Percentiles rank a stretch among this genome's conserved stretches.
These are phyloP conservation scores for Paspalum notatum DNA, from an alignment of 176 grass and related monocot genomes.

Conservation along the genomic window DNA sequence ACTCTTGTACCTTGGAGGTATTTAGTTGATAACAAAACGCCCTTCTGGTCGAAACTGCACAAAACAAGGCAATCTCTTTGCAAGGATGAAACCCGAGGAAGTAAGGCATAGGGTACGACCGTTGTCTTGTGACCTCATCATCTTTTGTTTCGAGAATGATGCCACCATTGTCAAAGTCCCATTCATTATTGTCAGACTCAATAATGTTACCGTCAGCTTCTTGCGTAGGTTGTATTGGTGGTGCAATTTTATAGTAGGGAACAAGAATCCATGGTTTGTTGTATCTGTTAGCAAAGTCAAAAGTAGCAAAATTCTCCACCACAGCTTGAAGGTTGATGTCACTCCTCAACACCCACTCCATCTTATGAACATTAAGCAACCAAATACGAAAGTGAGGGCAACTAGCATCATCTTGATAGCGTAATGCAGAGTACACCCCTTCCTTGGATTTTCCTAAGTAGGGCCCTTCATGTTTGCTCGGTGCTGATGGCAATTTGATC, in stretches of 20 bases:
- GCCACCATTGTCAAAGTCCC: not conserved
- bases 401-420: not conserved
- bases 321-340: not conserved
- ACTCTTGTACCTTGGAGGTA: not conserved
- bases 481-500: not conserved
- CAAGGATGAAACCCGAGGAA: conserved; percentile 12
- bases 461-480: not conserved
- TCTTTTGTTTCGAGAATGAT: not conserved
- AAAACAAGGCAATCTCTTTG: conserved; percentile 8
- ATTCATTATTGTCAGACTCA: not conserved
- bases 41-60: no score
- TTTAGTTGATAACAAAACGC: not conserved
- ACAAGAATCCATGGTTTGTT: not conserved
- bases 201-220: no score
- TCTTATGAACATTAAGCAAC: not conserved
- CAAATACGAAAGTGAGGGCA: not conserved
- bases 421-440: not conserved
- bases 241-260: not conserved
- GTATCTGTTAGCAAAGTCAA: no score
- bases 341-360: conserved; percentile 6
- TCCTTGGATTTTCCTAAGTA: not conserved
- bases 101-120: not conserved
- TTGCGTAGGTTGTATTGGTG: no score
- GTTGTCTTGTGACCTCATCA: not conserved
- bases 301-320: not conserved